phyloP scores from a whole-genome alignment of 1,284 basidiomycete genomes.

The Leccinum subrobustum region DNA sequence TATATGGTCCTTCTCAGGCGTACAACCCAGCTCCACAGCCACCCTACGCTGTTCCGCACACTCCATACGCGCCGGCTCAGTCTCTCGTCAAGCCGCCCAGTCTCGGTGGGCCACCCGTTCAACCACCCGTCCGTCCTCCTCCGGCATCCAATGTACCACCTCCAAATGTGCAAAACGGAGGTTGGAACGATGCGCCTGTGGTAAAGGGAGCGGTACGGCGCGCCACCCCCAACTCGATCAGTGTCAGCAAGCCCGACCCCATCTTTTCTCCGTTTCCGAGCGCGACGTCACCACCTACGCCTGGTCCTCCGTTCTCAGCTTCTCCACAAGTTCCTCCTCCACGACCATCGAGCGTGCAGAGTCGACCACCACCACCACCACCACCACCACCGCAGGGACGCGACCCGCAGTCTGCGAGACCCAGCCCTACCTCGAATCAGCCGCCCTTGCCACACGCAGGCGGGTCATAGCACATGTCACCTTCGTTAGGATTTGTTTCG shows the following conservation, averaged over 20 bases:
- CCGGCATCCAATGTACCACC: constrained; percentile 30
- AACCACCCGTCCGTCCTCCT: constrained; percentile 21
- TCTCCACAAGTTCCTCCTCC: constrained; percentile 49
- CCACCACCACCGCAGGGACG: constrained; percentile 44
- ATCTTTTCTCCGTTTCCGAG: constrained; percentile 93
- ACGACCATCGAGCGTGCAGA: constrained; percentile 59
- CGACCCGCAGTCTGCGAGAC: constrained; percentile 36
- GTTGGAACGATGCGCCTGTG: constrained; percentile 89
- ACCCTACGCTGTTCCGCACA: constrained; percentile 33
- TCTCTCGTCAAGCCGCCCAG: constrained; percentile 13
- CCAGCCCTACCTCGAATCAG: constrained; percentile 40
- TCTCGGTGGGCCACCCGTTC: constrained; percentile 22
- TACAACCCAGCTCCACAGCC: constrained; percentile 4
- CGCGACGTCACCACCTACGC: constrained; percentile 47
- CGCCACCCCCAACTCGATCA: constrained; percentile 47
- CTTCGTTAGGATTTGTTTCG: constrained; percentile 31
- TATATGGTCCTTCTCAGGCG: constrained; percentile 12
- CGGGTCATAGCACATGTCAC: constrained; percentile 44
- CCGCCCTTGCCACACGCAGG: constrained; percentile 39
- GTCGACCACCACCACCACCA: constrained; percentile 34
- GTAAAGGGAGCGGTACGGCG: constrained; percentile 45
- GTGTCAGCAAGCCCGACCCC: constrained; percentile 55
- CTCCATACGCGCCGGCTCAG: constrained; percentile 34
- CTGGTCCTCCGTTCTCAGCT: constrained; percentile 42
- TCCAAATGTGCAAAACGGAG: constrained; percentile 67